These are phyloP conservation scores for Rutstroemia sp. DNA, from an alignment of 2,329 filamentous ascomycete species.

Conservation along the genomic window DNA sequence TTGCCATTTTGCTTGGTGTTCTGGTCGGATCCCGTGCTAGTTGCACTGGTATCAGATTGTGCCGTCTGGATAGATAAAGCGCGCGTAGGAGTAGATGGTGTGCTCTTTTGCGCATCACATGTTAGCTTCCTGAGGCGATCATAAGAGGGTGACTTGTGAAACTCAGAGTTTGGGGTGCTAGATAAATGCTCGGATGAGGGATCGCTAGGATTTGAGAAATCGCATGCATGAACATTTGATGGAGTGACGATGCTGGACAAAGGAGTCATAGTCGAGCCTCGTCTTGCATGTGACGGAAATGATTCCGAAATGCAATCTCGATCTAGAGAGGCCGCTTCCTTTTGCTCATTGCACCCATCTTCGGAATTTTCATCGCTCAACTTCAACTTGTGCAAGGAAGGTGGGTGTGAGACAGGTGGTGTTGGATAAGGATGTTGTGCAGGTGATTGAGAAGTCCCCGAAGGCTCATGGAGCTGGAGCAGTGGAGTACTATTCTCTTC, in stretches of 20 bases:
- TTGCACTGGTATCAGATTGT: conserved; percentile 37
- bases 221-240: conserved; percentile 55
- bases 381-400: conserved; percentile 38
- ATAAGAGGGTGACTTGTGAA: conserved; percentile 52
- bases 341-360: conserved; percentile 31
- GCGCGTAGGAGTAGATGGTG: conserved; percentile 81
- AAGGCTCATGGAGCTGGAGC: conserved; percentile 19
- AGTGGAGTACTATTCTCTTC: conserved; percentile 20
- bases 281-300: conserved; percentile 35
- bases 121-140: conserved; percentile 82
- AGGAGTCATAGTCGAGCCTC: conserved; percentile 45
- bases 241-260: conserved; percentile 58
- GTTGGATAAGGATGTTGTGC: conserved; percentile 44
- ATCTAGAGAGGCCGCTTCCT: conserved; percentile 29
- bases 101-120: conserved; percentile 79
- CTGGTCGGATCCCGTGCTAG: conserved; percentile 28
- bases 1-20: conserved; percentile 32
- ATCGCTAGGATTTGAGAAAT: conserved; percentile 61
- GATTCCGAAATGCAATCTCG: conserved; percentile 40
- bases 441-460: conserved; percentile 18
- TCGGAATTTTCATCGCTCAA: conserved; percentile 33
- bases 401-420: conserved; percentile 45
- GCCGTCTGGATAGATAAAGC: conserved; percentile 57
- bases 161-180: conserved; percentile 40
- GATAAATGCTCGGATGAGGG: conserved; percentile 39